Evolutionary conservation across 1,139 yeast species (phyloP).

Genomic region (Kodamaea derodonti): DNA sequence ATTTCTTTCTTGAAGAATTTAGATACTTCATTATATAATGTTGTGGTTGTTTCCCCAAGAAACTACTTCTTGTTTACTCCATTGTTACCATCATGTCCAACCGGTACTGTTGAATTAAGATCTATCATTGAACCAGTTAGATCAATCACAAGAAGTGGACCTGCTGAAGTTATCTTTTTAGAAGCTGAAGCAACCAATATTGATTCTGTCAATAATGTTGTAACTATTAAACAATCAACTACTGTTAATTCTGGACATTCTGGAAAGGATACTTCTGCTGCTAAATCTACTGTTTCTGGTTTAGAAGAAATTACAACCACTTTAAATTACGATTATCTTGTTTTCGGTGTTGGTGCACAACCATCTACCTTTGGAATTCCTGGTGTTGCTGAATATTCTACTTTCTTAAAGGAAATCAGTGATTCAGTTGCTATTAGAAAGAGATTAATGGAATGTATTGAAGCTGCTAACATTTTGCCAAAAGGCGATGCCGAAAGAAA

Average conservation of each 20-base stretch:
- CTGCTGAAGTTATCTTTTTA: constrained; percentile 77
- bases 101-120: constrained; percentile 88
- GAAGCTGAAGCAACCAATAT: constrained; percentile 90
- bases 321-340: constrained; percentile 71
- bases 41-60: constrained; percentile 87
- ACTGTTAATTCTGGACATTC: constrained; percentile 52
- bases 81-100: constrained; percentile 86
- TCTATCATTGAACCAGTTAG: constrained; percentile 87
- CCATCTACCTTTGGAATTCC: constrained; percentile 92
- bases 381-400: constrained; percentile 84
- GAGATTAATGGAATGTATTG: constrained; percentile 75
- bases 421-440: constrained; percentile 77
- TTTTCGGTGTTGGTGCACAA: constrained; percentile 88
- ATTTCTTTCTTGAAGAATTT: constrained; percentile 76
- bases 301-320: constrained; percentile 46
- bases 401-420: constrained; percentile 80
- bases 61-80: constrained; percentile 95
- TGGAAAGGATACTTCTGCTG: constrained; percentile 49
- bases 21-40: constrained; percentile 84
- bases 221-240: constrained; percentile 56
- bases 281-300: constrained; percentile 47
- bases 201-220: constrained; percentile 61
- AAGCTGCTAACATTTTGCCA: constrained; percentile 76
- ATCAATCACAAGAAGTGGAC: constrained; percentile 54
- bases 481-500: constrained; percentile 73